Conservation (phyloP, 495 filamentous ascomycete species). For the Penicillium chermesinum region DNA sequence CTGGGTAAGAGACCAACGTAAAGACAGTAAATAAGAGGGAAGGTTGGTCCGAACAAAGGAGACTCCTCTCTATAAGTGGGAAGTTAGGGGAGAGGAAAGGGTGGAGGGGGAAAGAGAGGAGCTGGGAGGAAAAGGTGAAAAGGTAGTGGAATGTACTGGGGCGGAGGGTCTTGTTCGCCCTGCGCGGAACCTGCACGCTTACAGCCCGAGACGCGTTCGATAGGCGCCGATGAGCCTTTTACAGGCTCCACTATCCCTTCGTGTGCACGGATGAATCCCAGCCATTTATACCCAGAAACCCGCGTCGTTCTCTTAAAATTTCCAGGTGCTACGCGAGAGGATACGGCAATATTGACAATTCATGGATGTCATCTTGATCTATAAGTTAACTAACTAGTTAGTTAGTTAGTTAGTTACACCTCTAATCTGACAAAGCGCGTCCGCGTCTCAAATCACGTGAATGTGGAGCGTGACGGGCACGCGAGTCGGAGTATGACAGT, state of each 20-base stretch:
- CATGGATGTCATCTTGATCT: slow-evolving; percentile 3
- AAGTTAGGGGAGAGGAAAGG: slow-evolving; percentile 10
- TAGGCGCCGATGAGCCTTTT: slow-evolving; percentile 40
- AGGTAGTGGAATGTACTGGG: slow-evolving; percentile 38
- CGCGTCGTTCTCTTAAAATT: background rate
- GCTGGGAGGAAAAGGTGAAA: slow-evolving; percentile 33
- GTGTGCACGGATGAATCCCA: background rate
- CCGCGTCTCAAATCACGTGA: slow-evolving; percentile 28
- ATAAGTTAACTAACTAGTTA: too few species aligned
- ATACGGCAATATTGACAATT: background rate
- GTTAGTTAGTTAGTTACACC: too few species aligned
- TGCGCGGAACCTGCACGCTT: slow-evolving; percentile 47
- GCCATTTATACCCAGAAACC: background rate
- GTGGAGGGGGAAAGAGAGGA: slow-evolving; percentile 22
- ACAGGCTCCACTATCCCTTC: slow-evolving; percentile 34
- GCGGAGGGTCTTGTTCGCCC: slow-evolving; percentile 36
- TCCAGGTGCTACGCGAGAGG: background rate
- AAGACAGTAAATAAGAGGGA: slow-evolving; percentile 4
- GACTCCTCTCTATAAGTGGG: slow-evolving; percentile 3
- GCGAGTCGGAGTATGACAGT: slow-evolving; percentile 18
- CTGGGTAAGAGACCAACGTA: background rate
- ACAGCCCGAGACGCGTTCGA: slow-evolving; percentile 47
- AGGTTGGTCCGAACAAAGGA: slow-evolving; percentile 1
- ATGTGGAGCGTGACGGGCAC: slow-evolving; percentile 19
- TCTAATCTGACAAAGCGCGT: slow-evolving; percentile 16